phyloP scores from a whole-genome alignment of 257 asterid species.

The Solanum pinnatisectum region DNA sequence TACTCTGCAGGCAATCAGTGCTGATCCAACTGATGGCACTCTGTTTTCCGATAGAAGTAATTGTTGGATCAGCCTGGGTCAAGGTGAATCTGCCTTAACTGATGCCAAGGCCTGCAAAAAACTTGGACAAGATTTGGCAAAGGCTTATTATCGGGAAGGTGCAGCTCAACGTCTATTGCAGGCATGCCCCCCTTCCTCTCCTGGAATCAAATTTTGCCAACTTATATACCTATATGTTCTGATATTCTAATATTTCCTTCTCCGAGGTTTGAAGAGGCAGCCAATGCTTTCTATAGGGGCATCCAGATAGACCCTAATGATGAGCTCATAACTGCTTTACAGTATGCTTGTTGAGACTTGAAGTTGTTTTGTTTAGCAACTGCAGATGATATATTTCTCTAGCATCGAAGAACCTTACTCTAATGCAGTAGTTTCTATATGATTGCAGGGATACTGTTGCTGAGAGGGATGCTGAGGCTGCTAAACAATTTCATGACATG shows the following conservation, averaged over 20 bases:
- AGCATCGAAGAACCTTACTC: neutral
- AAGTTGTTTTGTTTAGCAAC: neutral
- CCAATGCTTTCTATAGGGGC: conserved; percentile 86
- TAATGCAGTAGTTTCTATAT: neutral
- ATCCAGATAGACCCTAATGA: conserved; percentile 66
- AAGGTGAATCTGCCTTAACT: conserved; percentile 72
- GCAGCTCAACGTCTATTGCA: conserved; percentile 73
- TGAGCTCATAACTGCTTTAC: conserved; percentile 85
- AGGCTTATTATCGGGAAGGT: conserved; percentile 91
- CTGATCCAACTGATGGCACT: conserved; percentile 71
- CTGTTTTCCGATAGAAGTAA: conserved; percentile 77
- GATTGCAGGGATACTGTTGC: conserved; percentile 78
- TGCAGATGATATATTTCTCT: neutral
- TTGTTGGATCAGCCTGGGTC: conserved; percentile 75
- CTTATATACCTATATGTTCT: neutral
- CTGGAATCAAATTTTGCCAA: neutral
- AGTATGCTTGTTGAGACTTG: conserved; percentile 21
- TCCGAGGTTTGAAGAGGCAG: conserved; percentile 89
- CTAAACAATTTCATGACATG: neutral
- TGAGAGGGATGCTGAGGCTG: conserved; percentile 35
- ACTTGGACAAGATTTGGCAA: conserved; percentile 90
- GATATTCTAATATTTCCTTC: neutral
- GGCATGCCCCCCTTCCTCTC: conserved; percentile 21
- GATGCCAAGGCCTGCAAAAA: conserved; percentile 78
- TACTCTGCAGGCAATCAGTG: conserved; percentile 69